Conservation (phyloP, 2,329 filamentous ascomycete genomes). For the Botrytis aclada region DNA sequence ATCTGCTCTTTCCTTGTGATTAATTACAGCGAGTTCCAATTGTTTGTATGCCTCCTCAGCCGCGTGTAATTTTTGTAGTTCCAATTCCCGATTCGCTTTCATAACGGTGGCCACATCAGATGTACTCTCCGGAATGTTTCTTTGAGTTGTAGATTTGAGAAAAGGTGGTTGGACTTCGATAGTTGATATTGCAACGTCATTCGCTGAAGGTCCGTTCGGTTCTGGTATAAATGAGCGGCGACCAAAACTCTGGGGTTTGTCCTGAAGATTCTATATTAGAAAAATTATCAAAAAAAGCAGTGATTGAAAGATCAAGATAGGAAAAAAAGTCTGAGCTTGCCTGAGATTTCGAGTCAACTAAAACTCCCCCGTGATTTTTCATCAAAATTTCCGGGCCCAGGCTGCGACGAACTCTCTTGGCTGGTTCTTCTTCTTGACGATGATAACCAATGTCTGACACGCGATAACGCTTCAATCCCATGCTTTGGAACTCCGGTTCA, state of each 20-base stretch:
- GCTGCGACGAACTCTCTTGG: neutral
- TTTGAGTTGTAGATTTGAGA: neutral
- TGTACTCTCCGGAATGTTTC: neutral
- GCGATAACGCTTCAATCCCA: neutral
- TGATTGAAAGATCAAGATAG: too few species aligned
- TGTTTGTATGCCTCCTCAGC: neutral
- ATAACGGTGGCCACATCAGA: neutral
- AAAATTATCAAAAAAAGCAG: too few species aligned
- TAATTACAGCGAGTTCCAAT: neutral
- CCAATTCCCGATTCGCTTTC: neutral
- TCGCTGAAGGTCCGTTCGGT: neutral
- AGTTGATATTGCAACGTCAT: neutral
- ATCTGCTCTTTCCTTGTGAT: neutral
- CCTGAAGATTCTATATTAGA: neutral
- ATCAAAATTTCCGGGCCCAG: neutral
- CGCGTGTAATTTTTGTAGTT: neutral
- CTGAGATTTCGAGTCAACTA: neutral
- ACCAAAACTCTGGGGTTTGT: neutral
- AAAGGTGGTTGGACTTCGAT: neutral
- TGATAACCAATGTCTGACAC: neutral
- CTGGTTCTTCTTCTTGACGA: neutral
- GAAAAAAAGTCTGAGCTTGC: neutral
- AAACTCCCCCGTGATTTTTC: neutral
- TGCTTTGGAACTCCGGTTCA: neutral
- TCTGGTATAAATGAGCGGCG: neutral